Base-by-base conservation (phyloP, 768 basidiomycete species). In the Trametes villosa region DNA sequence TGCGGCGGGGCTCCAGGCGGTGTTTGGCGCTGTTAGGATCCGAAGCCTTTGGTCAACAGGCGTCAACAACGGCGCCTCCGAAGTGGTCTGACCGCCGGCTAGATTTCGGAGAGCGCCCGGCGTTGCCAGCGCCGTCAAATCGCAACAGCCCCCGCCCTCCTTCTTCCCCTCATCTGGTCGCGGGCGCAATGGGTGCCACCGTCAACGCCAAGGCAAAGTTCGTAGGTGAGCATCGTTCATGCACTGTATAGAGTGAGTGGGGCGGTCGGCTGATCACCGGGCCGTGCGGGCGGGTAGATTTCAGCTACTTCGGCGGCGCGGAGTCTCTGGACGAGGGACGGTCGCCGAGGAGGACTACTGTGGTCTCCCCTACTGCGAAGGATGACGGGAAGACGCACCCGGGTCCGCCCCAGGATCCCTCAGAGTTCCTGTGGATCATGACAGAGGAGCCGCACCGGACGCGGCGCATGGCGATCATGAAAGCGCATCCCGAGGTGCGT, bases 361-460 rank as follows among this genome's bases (percentile, higher is more conserved):
- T 75, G 81, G 24, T 81, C 80, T 9, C 79, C 81, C 65, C 84
- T 83, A 73, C 74, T n/a, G 78, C 79, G 3, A 75, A 80, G 44
- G 76, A 79, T 60, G 68, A 81, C 61, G 81, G 77, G 9, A 71
- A 70, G 40, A 72, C 75, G 3, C 73, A 82, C 67, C 73, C 78
- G 20, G 79, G 75, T 6, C 85, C 85, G 2, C 88, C 89, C 0
- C 86, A 87, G 71, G 87, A 94, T 68, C 89, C 92, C 1, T 74
- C 79, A 0, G 96, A 98, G 67, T 98, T 97, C 69, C 80, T 98
- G 30, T 99, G 97, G 97, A 70, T 96, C 45, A 92, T 98, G 88
- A 97, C 94, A 0, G 97, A 99, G 75, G 97, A 99, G 70, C 97
- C 97, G 3, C 97, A 99, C 75, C 85, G 96, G 50, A 86, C 87